Evolutionary conservation across 2,329 filamentous ascomycete genomes (phyloP).

Genomic region (Fusarium verticillioides): DNA sequence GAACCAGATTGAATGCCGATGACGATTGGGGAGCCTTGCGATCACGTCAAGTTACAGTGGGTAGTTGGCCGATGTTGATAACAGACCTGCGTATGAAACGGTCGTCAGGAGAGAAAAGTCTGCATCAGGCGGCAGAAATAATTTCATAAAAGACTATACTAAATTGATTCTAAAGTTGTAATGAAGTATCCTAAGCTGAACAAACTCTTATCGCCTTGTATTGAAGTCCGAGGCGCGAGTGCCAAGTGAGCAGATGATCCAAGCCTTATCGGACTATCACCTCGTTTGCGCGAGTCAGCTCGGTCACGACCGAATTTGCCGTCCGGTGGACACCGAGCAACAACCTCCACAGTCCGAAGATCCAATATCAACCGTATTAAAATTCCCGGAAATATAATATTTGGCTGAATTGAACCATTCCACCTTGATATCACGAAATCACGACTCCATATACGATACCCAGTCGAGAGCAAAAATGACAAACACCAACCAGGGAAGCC

Average conservation of each 20-base stretch:
- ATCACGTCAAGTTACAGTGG: slow-evolving; percentile 25
- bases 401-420: not conserved
- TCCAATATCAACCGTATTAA: accelerated
- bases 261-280: not conserved
- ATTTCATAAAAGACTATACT: accelerated
- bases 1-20: not conserved
- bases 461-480: not conserved
- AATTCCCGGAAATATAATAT: not conserved
- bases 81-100: not conserved
- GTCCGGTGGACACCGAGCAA: not conserved
- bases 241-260: not conserved
- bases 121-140: accelerated
- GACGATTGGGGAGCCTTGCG: slow-evolving; percentile 6
- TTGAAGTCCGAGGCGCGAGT: not conserved
- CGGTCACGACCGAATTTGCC: not conserved
- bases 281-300: not conserved
- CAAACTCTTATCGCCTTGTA: accelerated
- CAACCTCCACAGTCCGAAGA: no score
- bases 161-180: accelerated
- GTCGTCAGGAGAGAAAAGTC: not conserved
- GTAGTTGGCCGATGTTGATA: not conserved
- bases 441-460: accelerated
- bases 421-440: not conserved
- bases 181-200: accelerated
- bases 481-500: accelerated